Evolutionary conservation across 2,329 filamentous ascomycete genomes (phyloP), one percentile per base, ranked within the genome.

Genomic region (Fusarium sp.): DNA sequence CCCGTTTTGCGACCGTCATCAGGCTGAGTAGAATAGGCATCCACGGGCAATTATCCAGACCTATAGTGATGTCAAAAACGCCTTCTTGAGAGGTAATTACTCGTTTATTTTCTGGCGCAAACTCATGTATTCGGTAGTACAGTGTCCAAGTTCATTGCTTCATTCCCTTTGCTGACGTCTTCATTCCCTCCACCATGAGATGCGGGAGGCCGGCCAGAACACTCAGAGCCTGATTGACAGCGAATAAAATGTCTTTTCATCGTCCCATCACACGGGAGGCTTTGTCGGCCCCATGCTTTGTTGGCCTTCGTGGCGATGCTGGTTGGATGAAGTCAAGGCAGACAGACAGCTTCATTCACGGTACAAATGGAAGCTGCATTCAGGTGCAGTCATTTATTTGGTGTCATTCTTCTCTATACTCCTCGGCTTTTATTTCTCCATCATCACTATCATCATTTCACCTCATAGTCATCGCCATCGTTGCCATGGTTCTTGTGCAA

Each of bases 151-250:
- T 23, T 17, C 9, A 35, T 17, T 41, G 38, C 37, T 26, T 40
- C 35, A 18, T 32, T 7, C 9, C 7, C 11, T 11, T 42, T 18
- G 6, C 23, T 2, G 11, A 26, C 5, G n/a, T 27, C 15, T 30
- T 30, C 30, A 30, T 30, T 11, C 30, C 10, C 30, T 20, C 35
- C 17, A 48, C 33, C 9, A 7, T 40, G 27, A 18, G 14, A 67
- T 70, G 64, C 41, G 12, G 74, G 74, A 76, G 74, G 74, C 74
- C 74, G 46, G 42, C 64, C 71, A 60, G 33, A 10, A 48, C 42
- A 44, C 40, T 2, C 54, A 46, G 38, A 58, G 65, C 64, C 54
- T 72, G 53, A 18, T 63, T 54, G 33, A 32, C 11, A 58, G 49
- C 73, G 53, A 76, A 76, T 74, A 10, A 61, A 30, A 41, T 9